Evolutionary conservation across 768 basidiomycete genomes (phyloP).

Genomic region (Boletus tomentosulus): DNA sequence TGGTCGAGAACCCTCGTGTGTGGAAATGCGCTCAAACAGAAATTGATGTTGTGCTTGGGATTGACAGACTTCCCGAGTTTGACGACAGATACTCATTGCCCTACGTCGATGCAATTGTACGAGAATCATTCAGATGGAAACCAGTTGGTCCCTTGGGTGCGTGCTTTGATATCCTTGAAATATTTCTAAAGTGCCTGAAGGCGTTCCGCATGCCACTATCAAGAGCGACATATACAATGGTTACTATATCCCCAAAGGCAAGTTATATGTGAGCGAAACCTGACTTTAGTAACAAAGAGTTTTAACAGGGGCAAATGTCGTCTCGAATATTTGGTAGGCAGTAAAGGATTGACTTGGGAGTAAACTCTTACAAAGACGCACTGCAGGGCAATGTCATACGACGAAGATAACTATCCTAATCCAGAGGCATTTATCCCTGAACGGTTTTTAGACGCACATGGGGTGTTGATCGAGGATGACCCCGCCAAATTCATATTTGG

Average conservation of each 20-base stretch:
- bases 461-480: conserved; percentile 2
- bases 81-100: conserved; percentile 17
- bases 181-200: background rate
- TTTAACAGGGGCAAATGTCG: background rate
- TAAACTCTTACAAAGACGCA: background rate
- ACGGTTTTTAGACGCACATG: conserved; percentile 7
- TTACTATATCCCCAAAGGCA: conserved; percentile 18
- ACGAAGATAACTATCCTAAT: conserved; percentile 9
- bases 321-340: background rate
- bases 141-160: conserved; percentile 14
- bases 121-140: conserved; percentile 16
- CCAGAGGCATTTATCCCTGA: conserved; percentile 11
- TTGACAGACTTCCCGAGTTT: conserved; percentile 11
- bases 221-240: conserved; percentile 11
- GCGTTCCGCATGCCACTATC: conserved; percentile 8
- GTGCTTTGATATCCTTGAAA: background rate
- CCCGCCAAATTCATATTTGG: conserved; percentile 6
- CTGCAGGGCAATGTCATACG: conserved; percentile 6
- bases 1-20: conserved; percentile 9
- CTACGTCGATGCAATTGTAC: conserved; percentile 14
- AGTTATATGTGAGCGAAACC: background rate
- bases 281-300: background rate
- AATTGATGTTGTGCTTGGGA: conserved; percentile 5
- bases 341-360: no score
- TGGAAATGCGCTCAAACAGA: conserved; percentile 13